Base-by-base conservation (phyloP, 1,284 basidiomycete species). In the Microstroma glucosiphilum region DNA sequence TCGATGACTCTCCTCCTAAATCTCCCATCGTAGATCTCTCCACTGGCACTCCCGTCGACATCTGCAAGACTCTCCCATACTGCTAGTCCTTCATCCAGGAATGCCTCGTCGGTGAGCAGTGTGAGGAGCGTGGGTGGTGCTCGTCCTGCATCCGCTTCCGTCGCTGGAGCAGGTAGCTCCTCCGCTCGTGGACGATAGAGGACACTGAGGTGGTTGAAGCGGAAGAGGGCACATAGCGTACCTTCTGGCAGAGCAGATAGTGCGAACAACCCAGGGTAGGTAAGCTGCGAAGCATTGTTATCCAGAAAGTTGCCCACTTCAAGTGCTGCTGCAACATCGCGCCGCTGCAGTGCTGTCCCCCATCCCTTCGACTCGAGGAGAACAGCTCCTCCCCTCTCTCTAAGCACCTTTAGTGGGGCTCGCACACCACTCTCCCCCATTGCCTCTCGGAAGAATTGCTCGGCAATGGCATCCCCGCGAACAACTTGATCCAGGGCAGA, bases 21-120 rank as follows among this genome's bases (percentile, higher is more conserved):
- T 48, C 65, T 63, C 15, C 60, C 69, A 53, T 74, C 72, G 48
- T 63, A 74, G 51, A 72, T 71, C 37, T 68, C 69, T 15, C 55
- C 21, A 17, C 58, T 62, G 7, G 53, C 42, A 2, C 84, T 83
- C 1, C 90, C 90, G 66, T 92, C 90, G 46, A 92, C 84, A 71
- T 96, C 92, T 69, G 89, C 89, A 23, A 94, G 81, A 17, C 87
- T 85, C 80, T 94, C 91, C 91, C 92, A 93, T 3, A 92, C 80
- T 26, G 92, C 86, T 19, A 85, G 85, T 0, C 86, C 82, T 74
- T 92, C 90, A 68, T 86, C 80, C 15, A 88, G 80, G 77, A 93
- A 91, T 23, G 87, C 85, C 56, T 88, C 83, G 78, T 93, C 92
- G 0, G 90, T 91, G 7, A 88, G 89, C 63, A 93, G 86, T 2